A percentile compares a stretch with the other conserved stretches of the same genome.
Evolutionary conservation across 345 rosid genomes (phyloP).

Genomic region (Pistacia atlantica): DNA sequence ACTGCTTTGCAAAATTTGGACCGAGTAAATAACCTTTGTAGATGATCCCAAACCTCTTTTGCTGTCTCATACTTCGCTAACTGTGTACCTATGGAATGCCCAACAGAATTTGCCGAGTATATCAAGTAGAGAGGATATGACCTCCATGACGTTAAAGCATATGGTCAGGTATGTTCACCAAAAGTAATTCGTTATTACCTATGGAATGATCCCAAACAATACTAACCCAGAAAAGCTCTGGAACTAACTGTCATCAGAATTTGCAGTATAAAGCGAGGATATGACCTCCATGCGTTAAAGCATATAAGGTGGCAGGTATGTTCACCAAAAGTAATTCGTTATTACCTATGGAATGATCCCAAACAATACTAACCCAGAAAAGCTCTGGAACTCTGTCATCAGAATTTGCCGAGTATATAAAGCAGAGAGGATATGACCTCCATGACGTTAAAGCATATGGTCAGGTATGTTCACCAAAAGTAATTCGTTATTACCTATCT

Average conservation of each 20-base stretch:
- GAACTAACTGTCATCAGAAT: too few species aligned
- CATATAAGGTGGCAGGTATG: conserved; percentile 88
- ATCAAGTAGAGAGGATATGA: conserved; percentile 92
- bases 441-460: conserved; percentile 79
- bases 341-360: too few species aligned
- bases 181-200: conserved; percentile 16
- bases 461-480: conserved; percentile 51
- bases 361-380: too few species aligned
- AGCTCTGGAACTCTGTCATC: conserved; percentile 64
- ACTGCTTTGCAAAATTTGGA: too few species aligned
- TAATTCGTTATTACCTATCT: conserved; percentile 10
- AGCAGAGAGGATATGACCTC: conserved; percentile 94
- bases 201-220: too few species aligned
- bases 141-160: conserved; percentile 78
- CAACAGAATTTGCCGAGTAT: conserved; percentile 68
- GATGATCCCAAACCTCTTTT: too few species aligned
- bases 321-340: conserved; percentile 16
- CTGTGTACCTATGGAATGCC: too few species aligned
- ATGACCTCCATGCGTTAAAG: conserved; percentile 83
- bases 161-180: conserved; percentile 66
- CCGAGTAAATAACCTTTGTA: too few species aligned
- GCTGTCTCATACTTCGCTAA: too few species aligned
- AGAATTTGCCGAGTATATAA: conserved; percentile 71
- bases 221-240: too few species aligned
- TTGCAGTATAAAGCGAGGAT: conserved; percentile 88